Base-by-base conservation (phyloP, 495 filamentous ascomycete genomes). In the Tuber aestivum region DNA sequence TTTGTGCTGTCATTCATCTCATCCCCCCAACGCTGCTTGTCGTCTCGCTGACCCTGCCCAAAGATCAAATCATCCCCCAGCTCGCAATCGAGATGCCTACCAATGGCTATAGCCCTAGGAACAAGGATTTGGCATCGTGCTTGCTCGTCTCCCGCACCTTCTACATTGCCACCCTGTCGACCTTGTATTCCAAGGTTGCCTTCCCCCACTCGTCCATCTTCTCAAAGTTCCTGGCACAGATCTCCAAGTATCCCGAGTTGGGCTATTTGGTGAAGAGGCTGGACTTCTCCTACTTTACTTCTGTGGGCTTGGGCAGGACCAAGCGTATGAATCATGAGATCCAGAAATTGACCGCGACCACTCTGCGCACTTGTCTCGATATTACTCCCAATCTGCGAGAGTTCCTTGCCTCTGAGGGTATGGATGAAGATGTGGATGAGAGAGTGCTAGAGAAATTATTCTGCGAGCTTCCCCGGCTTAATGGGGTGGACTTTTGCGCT, bases 231-330 rank as follows among this genome's bases (percentile, higher is more conserved):
- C 88, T 94, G 42, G 85, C 87, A 74, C 92, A 93, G 80, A 85
- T 95, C 80, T 84, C 87, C 23, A 86, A 87, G 70, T 89, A 94
- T 82, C 90, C 90, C 20, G 88, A 90, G 20, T 86, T 94, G 71
- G 93, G 93, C 27, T 92, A 90, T 44, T 89, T 95, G 72, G 92
- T 95, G 48, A 89, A 91, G 71, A 90, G 93, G 61, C 85, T 95
- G 41, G 93, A 97, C 84, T 94, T 97, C 83, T 93, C 92, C 68
- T 92, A 94, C 86, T 95, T 94, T 84, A 95, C 93, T 81, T 93
- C 93, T 9, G 88, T 92, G 27, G 92, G 92, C 40, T 86, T 94
- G 48, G 94, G 94, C 80, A 89, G 91, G 71, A 95, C 92, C 69
- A 92, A 89, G 79, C 89, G 91, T 84, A 92, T 94, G 88, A 92